These are phyloP conservation scores for Gastrodia elata DNA, from an alignment of 106 monocot genomes.

Conservation along the genomic window DNA sequence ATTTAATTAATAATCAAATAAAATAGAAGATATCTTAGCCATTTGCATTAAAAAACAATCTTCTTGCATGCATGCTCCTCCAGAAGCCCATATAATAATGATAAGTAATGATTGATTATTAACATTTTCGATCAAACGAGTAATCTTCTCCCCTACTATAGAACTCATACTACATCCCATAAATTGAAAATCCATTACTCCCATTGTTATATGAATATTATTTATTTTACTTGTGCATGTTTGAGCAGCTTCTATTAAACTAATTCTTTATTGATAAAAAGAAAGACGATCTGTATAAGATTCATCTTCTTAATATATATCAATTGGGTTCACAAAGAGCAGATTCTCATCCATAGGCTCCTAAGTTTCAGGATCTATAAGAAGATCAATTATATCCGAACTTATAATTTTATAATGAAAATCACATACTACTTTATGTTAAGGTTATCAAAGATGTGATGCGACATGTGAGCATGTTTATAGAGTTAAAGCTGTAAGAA, in stretches of 20 bases:
- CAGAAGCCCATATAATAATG: conserved; percentile 2
- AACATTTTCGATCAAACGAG: conserved; percentile 9
- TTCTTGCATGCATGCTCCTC: conserved; percentile 15
- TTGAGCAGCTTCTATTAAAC: background rate
- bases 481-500: too few relatives aligned
- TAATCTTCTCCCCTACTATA: conserved; percentile 10
- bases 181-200: conserved; percentile 15
- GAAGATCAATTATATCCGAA: conserved; percentile 9
- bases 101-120: conserved; percentile 1
- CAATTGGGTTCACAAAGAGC: conserved; percentile 5
- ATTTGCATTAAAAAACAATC: conserved; percentile 19
- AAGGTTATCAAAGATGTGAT: too few relatives aligned
- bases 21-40: conserved; percentile 16
- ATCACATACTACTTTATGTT: too few relatives aligned
- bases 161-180: conserved; percentile 15
- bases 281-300: background rate
- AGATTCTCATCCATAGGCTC: conserved; percentile 15
- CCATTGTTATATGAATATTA: too few relatives aligned
- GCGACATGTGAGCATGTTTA: too few relatives aligned
- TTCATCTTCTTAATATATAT: conserved; percentile 6
- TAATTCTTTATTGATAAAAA: conserved; percentile 5
- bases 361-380: conserved; percentile 12
- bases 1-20: conserved; percentile 8
- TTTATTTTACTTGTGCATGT: too few relatives aligned
- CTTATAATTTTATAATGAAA: conserved; percentile 9